These are phyloP conservation scores for Arthonia radiata DNA, from an alignment of 495 filamentous ascomycete species.

Conservation along the genomic window DNA sequence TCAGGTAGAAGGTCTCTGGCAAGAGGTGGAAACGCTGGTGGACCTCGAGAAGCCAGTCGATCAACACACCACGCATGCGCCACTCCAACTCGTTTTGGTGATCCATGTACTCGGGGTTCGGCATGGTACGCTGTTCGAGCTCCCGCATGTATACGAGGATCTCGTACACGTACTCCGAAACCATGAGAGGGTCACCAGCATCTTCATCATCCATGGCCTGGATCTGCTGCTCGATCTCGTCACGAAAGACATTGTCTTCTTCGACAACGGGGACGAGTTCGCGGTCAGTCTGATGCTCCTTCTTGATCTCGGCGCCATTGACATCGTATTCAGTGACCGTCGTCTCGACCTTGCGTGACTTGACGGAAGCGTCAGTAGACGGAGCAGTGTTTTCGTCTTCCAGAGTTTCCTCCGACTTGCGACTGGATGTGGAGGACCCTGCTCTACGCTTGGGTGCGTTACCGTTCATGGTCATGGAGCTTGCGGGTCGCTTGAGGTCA, in stretches of 20 bases:
- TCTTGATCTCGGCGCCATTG: slow-evolving; percentile 16
- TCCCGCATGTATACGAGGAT: slow-evolving; percentile 92
- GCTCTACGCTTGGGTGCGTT: slow-evolving; percentile 34
- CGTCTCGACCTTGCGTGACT: slow-evolving; percentile 3
- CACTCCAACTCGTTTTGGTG: slow-evolving; percentile 86
- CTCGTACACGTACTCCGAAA: slow-evolving; percentile 86
- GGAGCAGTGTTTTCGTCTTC: slow-evolving; percentile 6
- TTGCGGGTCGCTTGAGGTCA: slow-evolving; percentile 44
- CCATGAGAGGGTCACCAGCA: slow-evolving; percentile 83
- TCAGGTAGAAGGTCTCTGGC: slow-evolving; percentile 91
- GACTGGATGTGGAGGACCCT: slow-evolving; percentile 22
- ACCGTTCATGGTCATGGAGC: slow-evolving; percentile 40
- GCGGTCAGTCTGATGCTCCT: slow-evolving; percentile 24
- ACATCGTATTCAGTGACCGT: slow-evolving; percentile 5
- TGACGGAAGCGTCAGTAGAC: too few species aligned
- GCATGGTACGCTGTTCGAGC: slow-evolving; percentile 57
- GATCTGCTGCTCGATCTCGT: slow-evolving; percentile 16
- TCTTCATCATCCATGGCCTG: slow-evolving; percentile 65
- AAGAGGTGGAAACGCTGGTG: slow-evolving; percentile 91
- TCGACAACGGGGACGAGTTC: slow-evolving; percentile 5
- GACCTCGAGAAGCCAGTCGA: slow-evolving; percentile 97
- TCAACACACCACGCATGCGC: slow-evolving; percentile 93
- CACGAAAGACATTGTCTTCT: slow-evolving; percentile 7
- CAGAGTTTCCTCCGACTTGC: slow-evolving; percentile 11
- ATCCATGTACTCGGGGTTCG: slow-evolving; percentile 83